Base-by-base conservation (phyloP, 228 moss, liverwort and hornwort genomes). In the Sphagnum magellanicum region DNA sequence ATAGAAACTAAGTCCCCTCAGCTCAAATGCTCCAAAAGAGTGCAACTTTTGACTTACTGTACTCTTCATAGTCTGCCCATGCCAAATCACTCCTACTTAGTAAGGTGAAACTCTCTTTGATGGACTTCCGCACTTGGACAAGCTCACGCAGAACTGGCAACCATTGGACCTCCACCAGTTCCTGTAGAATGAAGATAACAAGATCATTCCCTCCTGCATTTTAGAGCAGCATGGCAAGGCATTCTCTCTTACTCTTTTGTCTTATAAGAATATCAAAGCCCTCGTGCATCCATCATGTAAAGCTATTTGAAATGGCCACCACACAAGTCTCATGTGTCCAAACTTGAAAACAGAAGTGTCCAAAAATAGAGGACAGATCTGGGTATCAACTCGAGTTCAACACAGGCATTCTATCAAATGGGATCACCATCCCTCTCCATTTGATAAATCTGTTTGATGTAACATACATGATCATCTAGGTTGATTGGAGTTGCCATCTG, bases 91-190 rank as follows among this genome's bases (percentile, higher is more conserved):
- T 77, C 60, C 69, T 73, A 68, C 73, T 72, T 48, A 96, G 74
- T 65, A 78, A 69, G 63, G 64, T 67, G 66, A 78, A 96, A 77
- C 95, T 96, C 63, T 96, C 95, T 69, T 83, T 87, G 16, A 96
- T 91, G 53, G 95, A 90, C 74, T 92, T 92, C 49, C 88, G 87
- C 69, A 92, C 95, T 87, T 92, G 92, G 48, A 96, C 86, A 65
- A 96, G 88, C 81, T 96, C 95, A 70, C 95, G 83, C 64, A 92
- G 74, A 48, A 89, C 77, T 66, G 95, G 92, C 87, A 84, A 86
- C 95, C 92, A 96, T 79, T 96, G 95, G 66, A 96, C 92, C 79
- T 96, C 95, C 63, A 63, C 74, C 52, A 96, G 67, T 74, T 92
- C 92, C 95, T 95, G 89, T 67, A 63, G 5, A 32, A 16, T 68